A percentile compares a stretch with the other conserved stretches of the same genome.
phyloP scores from a whole-genome alignment of 2,329 filamentous ascomycete species.

The Diaporthe capsici region DNA sequence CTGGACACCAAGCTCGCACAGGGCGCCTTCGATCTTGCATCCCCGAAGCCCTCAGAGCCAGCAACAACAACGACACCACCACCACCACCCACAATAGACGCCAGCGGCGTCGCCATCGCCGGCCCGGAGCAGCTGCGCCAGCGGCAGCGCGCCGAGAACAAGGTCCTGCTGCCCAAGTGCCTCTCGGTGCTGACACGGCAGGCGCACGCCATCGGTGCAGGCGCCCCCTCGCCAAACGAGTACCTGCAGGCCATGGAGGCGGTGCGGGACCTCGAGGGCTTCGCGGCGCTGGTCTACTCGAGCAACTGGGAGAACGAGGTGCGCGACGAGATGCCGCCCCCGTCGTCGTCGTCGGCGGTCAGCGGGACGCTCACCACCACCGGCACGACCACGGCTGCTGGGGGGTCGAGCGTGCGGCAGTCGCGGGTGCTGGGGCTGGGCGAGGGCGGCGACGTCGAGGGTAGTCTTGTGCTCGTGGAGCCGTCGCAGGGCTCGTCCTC shows the following conservation, averaged over 20 bases:
- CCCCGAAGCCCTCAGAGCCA: conserved; percentile 43
- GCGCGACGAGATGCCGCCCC: conserved; percentile 60
- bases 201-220: conserved; percentile 89
- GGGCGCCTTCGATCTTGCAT: conserved; percentile 80
- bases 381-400: conserved; percentile 5
- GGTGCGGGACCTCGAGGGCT: conserved; percentile 83
- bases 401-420: conserved; percentile 43
- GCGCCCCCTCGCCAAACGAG: conserved; percentile 67
- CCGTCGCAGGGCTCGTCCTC: conserved; percentile 55
- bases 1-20: conserved; percentile 85
- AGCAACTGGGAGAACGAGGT: conserved; percentile 84
- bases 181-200: conserved; percentile 92
- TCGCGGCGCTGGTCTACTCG: conserved; percentile 88
- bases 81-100: conserved; percentile 36
- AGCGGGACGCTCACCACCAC: not conserved
- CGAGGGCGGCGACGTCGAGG: conserved; percentile 53
- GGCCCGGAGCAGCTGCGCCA: conserved; percentile 63
- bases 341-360: conserved; percentile 45
- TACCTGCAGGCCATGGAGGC: conserved; percentile 82
- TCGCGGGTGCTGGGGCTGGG: conserved; percentile 46
- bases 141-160: conserved; percentile 70
- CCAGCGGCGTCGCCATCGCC: conserved; percentile 50
- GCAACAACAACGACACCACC: not conserved
- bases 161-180: conserved; percentile 83
- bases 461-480: conserved; percentile 69